Evolutionary conservation across 2,329 filamentous ascomycete species (phyloP).

Genomic region (Orbilia quercus): DNA sequence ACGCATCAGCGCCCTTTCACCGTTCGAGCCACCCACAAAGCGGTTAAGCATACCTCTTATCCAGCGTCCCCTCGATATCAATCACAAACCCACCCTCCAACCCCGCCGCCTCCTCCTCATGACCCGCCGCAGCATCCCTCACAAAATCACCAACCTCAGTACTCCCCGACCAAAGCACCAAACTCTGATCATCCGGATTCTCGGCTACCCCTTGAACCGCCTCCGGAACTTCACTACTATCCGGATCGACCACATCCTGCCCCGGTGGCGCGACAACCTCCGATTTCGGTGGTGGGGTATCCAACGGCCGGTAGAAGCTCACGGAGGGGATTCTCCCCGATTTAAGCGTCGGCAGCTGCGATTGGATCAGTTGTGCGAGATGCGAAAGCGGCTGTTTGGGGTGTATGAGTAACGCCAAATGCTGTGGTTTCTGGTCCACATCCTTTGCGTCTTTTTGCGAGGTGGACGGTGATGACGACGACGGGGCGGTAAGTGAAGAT

Average conservation of each 20-base stretch:
- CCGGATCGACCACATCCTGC: constrained; percentile 74
- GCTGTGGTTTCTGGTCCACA: constrained; percentile 65
- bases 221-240: constrained; percentile 76
- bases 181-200: constrained; percentile 67
- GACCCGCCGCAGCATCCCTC: constrained; percentile 82
- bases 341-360: constrained; percentile 78
- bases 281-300: constrained; percentile 61
- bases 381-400: constrained; percentile 92
- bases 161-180: constrained; percentile 87
- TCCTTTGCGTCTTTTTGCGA: constrained; percentile 3
- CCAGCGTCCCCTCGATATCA: constrained; percentile 76
- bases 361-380: constrained; percentile 86
- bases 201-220: constrained; percentile 63
- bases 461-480: background rate
- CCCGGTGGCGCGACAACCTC: constrained; percentile 60
- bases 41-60: constrained; percentile 47
- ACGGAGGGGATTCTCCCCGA: constrained; percentile 75
- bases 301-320: constrained; percentile 83
- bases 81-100: constrained; percentile 72
- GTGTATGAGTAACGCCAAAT: constrained; percentile 84
- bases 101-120: constrained; percentile 67
- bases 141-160: constrained; percentile 97
- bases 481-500: constrained; percentile 6
- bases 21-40: too few relatives aligned
- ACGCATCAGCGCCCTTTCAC: constrained; percentile 11